Base-by-base conservation (phyloP, 805 yeast genomes). In the Pichia nanzhaoensis region DNA sequence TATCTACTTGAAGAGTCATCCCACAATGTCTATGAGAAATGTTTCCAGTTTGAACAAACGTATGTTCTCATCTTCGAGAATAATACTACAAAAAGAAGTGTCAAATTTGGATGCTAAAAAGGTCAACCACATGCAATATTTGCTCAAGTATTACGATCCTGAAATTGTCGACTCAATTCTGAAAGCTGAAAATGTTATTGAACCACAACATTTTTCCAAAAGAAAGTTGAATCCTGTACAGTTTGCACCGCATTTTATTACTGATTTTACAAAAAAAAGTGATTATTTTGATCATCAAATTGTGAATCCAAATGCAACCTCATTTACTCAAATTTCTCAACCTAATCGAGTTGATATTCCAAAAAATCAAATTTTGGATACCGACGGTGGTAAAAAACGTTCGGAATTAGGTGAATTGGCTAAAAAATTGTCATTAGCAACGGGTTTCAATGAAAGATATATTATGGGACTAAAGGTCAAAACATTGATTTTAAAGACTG, bases 121-220 rank as follows among this genome's bases (percentile, higher is more conserved):
- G 39, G 48, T 59, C 32, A 50, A 52, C 47, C 88, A 82, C 61
- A 55, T 78, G 51, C 73, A 76, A 37, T 71, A 69, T 51, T 71
- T 90, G 53, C 64, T 77, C 39, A 79, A 88, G 59, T 91, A 82
- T 69, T 91, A 91, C 63, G 78, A 91, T 8, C 86, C 89, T 28
- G 84, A 82, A 47, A 72, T 90, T 41, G 75, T 91, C 51, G 85
- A 87, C 59, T 78, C 95, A 43, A 87, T 93, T 53, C 71, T 84
- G 54, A 73, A 83, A 37, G 86, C 97, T 0, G 96, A 91, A 66
- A 70, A 83, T 5, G 72, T 77, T 17, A 79, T 89, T 42, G 70
- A 78, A 9, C 91, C 95, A 17, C 69, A 75, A 40, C 75, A 82
- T 51, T 77, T 79, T 67, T 59, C 62, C 4, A 57, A 65, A 39